These are phyloP conservation scores for Talaromyces funiculosus DNA, from an alignment of 2,329 filamentous ascomycete genomes.

Conservation along the genomic window DNA sequence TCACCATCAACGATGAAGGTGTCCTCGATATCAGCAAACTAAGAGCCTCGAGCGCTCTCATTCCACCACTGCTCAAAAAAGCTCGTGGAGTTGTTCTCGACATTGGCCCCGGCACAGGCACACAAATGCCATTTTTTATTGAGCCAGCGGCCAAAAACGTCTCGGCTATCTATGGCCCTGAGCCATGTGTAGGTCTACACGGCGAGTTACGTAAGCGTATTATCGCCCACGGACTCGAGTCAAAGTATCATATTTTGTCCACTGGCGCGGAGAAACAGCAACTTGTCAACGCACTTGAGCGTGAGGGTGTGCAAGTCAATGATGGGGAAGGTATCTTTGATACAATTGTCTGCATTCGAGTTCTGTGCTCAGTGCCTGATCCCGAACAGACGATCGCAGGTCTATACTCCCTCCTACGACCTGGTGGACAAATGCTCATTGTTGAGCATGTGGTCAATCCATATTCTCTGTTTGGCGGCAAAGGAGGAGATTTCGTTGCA, in stretches of 20 bases:
- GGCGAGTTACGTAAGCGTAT: conserved; percentile 38
- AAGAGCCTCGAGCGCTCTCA: conserved; percentile 31
- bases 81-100: conserved; percentile 44
- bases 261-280: conserved; percentile 44
- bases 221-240: conserved; percentile 35
- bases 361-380: conserved; percentile 51
- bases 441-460: conserved; percentile 53
- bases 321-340: conserved; percentile 44
- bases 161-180: conserved; percentile 49
- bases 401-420: conserved; percentile 48
- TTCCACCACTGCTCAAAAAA: conserved; percentile 37
- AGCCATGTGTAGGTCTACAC: conserved; percentile 49
- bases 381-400: conserved; percentile 41
- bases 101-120: conserved; percentile 50
- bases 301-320: conserved; percentile 34
- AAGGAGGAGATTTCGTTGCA: conserved; percentile 41
- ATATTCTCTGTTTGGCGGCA: conserved; percentile 34
- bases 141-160: conserved; percentile 30
- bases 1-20: neutral
- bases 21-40: conserved; percentile 17
- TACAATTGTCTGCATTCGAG: conserved; percentile 50
- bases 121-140: conserved; percentile 45
- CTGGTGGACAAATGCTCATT: conserved; percentile 51
- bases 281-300: conserved; percentile 41
- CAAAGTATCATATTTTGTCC: conserved; percentile 47